Evolutionary conservation across 306 rosid species (phyloP).

Genomic region (Geum urbanum): DNA sequence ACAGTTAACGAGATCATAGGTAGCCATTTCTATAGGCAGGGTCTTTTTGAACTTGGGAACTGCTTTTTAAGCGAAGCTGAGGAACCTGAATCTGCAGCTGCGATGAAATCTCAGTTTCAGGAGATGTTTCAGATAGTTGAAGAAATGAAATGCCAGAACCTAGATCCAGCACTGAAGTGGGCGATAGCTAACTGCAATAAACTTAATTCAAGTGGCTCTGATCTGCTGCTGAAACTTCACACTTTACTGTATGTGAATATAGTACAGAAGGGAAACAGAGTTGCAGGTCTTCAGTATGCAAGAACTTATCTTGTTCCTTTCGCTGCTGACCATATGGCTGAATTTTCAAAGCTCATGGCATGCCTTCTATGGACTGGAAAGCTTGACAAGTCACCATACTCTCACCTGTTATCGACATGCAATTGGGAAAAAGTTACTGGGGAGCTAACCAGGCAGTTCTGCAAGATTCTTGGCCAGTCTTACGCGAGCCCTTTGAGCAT

Average conservation of each 20-base stretch:
- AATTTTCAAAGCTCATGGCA: slow-evolving; percentile 72
- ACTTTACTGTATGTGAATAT: slow-evolving; percentile 60
- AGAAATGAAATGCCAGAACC: slow-evolving; percentile 59
- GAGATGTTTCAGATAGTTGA: slow-evolving; percentile 78
- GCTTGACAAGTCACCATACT: slow-evolving; percentile 77
- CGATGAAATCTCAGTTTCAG: slow-evolving; percentile 59
- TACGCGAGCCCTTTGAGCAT: slow-evolving; percentile 75
- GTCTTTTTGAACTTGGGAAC: slow-evolving; percentile 80
- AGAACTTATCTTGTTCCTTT: slow-evolving; percentile 57
- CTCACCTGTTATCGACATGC: slow-evolving; percentile 46
- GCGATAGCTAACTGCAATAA: slow-evolving; percentile 53
- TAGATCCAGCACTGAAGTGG: slow-evolving; percentile 86
- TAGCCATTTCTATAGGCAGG: slow-evolving; percentile 73
- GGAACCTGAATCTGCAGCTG: slow-evolving; percentile 55
- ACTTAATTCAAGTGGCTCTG: slow-evolving; percentile 65
- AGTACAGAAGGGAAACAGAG: slow-evolving; percentile 56
- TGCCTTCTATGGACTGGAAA: slow-evolving; percentile 75
- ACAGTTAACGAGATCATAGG: slow-evolving; percentile 69
- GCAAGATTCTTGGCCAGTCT: slow-evolving; percentile 77
- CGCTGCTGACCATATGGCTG: slow-evolving; percentile 52
- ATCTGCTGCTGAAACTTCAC: slow-evolving; percentile 68
- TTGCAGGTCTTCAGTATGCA: slow-evolving; percentile 66
- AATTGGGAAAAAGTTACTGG: slow-evolving; percentile 68
- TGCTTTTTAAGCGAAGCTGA: slow-evolving; percentile 52
- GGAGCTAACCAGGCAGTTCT: slow-evolving; percentile 78